phyloP scores from a whole-genome alignment of 2,329 filamentous ascomycete genomes.

The Aspergillus tamarii region DNA sequence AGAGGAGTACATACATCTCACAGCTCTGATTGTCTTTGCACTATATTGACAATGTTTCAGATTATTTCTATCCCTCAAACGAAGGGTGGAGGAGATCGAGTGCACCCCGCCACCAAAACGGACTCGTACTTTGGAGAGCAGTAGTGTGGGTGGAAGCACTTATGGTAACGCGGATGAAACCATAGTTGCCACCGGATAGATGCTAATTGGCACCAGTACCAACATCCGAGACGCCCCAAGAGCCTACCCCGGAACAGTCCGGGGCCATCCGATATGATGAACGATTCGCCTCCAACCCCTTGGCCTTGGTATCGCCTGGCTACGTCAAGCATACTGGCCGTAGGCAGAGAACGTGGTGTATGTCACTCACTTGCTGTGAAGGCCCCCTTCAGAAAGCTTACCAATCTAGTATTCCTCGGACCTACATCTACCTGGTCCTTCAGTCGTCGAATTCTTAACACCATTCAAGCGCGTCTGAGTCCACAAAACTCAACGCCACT shows the following conservation, averaged over 20 bases:
- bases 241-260: conserved; percentile 7
- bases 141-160: conserved; percentile 3
- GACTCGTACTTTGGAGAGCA: conserved; percentile 5
- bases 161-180: conserved; percentile 5
- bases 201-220: not conserved
- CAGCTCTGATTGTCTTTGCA: not conserved
- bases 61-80: conserved; percentile 22
- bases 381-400: not conserved
- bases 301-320: conserved; percentile 31
- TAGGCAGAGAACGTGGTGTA: conserved; percentile 22
- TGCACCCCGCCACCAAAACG: conserved; percentile 13
- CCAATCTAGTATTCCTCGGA: conserved; percentile 52
- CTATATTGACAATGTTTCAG: conserved; percentile 2
- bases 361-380: not conserved
- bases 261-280: conserved; percentile 32
- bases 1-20: conserved; percentile 35
- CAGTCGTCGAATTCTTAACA: conserved; percentile 50
- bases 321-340: conserved; percentile 22
- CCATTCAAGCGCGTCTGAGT: conserved; percentile 52
- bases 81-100: conserved; percentile 23
- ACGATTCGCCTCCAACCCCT: conserved; percentile 23
- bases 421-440: conserved; percentile 61
- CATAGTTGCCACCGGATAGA: not conserved
- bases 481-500: conserved; percentile 40
- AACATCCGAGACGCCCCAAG: conserved; percentile 7